These are phyloP conservation scores for Gnaphalium uliginosum DNA, from an alignment of 129 eudicot species.

Conservation along the genomic window DNA sequence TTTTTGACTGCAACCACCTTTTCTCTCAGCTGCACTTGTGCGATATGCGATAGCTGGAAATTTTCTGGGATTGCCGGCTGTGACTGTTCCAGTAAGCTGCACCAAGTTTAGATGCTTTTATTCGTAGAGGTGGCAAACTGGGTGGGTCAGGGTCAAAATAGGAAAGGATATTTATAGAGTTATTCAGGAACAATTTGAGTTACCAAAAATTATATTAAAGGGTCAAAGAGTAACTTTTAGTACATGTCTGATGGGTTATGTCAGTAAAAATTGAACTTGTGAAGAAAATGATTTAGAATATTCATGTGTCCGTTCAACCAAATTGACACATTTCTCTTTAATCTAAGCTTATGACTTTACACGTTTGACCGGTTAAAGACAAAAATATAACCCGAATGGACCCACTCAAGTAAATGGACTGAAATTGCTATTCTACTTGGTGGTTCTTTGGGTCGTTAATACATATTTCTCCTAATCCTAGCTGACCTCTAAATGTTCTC, in stretches of 20 bases:
- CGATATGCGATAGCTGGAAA: slow-evolving; percentile 90
- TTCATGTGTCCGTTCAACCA: too few relatives aligned
- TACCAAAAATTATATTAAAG: not conserved
- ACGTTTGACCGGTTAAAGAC: too few relatives aligned
- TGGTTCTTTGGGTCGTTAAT: not conserved
- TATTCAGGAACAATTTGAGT: not conserved
- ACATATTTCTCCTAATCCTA: not conserved
- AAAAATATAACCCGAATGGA: too few relatives aligned
- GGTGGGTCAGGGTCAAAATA: not conserved
- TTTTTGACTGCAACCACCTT: not conserved
- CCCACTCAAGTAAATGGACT: too few relatives aligned
- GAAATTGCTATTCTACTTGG: not conserved
- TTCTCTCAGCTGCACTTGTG: slow-evolving; percentile 74
- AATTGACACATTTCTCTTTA: too few relatives aligned
- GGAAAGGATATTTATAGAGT: not conserved
- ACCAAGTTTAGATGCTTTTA: not conserved
- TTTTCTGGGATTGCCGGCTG: slow-evolving; percentile 94
- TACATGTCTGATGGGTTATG: too few relatives aligned
- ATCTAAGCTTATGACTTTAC: too few relatives aligned
- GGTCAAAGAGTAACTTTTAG: not conserved
- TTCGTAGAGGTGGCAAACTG: not conserved
- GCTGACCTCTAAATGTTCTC: not conserved
- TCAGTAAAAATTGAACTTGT: too few relatives aligned
- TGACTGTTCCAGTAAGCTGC: slow-evolving; percentile 77
- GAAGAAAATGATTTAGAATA: too few relatives aligned